A percentile compares a stretch with the other conserved stretches of the same genome.
Evolutionary conservation across 2,329 filamentous ascomycete genomes (phyloP).

Genomic region (Coniochaeta sp.): DNA sequence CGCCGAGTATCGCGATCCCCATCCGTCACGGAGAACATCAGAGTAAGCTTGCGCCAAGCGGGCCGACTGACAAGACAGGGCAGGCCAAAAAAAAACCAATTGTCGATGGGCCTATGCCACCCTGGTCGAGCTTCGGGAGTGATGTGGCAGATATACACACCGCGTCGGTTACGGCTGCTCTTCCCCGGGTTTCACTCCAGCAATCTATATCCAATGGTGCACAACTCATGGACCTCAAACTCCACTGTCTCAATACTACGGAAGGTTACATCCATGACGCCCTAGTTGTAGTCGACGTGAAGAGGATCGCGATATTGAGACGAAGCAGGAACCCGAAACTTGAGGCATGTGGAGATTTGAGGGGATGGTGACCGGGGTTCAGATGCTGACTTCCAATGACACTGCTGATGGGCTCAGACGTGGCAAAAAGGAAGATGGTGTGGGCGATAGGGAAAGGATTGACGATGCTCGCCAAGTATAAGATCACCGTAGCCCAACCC

Average conservation of each 20-base stretch:
- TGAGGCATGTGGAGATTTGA: background rate
- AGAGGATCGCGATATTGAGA: background rate
- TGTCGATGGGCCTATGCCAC: background rate
- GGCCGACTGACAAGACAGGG: background rate
- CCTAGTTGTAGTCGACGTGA: background rate
- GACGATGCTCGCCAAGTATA: background rate
- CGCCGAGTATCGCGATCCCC: background rate
- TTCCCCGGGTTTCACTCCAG: background rate
- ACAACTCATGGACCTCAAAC: background rate
- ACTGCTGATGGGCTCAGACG: too few relatives aligned
- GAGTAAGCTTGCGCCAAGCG: constrained; percentile 2
- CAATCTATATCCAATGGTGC: background rate
- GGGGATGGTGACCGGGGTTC: background rate
- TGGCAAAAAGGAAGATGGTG: background rate
- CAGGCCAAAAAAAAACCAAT: background rate
- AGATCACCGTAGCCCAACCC: background rate
- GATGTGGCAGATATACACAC: background rate
- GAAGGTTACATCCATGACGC: constrained; percentile 2
- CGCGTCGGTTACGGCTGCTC: background rate
- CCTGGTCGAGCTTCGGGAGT: background rate
- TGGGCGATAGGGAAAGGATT: background rate
- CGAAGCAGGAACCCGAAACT: background rate
- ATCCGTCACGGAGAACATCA: background rate
- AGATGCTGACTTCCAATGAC: background rate
- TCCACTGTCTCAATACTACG: background rate